These are phyloP conservation scores for Nepenthes mirabilis DNA, from an alignment of 148 eudicot species.

Conservation along the genomic window DNA sequence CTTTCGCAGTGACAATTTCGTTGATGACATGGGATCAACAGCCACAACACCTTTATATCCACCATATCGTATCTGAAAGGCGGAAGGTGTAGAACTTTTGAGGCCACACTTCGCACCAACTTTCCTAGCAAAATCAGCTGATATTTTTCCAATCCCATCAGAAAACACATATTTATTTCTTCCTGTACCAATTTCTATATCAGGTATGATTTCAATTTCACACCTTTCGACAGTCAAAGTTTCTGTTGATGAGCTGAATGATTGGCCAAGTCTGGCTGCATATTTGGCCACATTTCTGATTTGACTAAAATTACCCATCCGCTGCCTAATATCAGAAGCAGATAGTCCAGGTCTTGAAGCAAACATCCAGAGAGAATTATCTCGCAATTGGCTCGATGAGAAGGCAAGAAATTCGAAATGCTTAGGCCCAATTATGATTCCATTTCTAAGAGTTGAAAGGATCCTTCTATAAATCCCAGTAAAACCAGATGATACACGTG, in stretches of 20 bases:
- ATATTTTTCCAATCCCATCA: constrained; percentile 92
- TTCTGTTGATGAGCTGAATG: constrained; percentile 81
- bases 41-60: constrained; percentile 96
- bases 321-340: constrained; percentile 50
- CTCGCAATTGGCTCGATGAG: constrained; percentile 82
- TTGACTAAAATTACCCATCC: constrained; percentile 73
- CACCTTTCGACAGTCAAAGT: constrained; percentile 42
- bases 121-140: constrained; percentile 55
- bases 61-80: constrained; percentile 82
- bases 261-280: constrained; percentile 98
- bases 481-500: constrained; percentile 24
- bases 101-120: constrained; percentile 62
- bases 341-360: constrained; percentile 52
- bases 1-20: constrained; percentile 51
- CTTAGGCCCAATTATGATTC: constrained; percentile 52
- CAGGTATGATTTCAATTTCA: constrained; percentile 54
- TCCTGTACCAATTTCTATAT: constrained; percentile 19
- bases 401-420: constrained; percentile 89
- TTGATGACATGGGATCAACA: constrained; percentile 49
- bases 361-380: constrained; percentile 92
- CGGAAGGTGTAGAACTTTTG: constrained; percentile 44
- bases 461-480: constrained; percentile 46
- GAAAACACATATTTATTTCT: constrained; percentile 46
- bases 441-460: constrained; percentile 36
- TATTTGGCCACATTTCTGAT: constrained; percentile 85